Percentiles rank a stretch among this genome's conserved stretches.
phyloP scores from a whole-genome alignment of 179 eudicot genomes.

The Sideroxylon spinosum region DNA sequence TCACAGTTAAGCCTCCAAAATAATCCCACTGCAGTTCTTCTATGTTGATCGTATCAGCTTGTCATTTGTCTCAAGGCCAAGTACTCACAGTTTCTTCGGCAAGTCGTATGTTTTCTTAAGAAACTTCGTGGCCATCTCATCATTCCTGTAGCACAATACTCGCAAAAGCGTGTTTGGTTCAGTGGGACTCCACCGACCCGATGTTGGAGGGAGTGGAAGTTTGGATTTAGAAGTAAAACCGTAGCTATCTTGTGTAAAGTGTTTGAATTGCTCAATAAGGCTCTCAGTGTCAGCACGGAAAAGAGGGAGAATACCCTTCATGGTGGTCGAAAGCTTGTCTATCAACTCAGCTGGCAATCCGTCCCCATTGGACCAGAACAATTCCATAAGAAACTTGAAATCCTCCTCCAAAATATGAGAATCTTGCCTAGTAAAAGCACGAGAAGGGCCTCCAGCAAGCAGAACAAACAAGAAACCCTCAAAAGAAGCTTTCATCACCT shows the following conservation, averaged over 20 bases:
- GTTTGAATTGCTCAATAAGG: constrained; percentile 61
- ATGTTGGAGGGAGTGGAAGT: constrained; percentile 73
- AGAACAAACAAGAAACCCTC: constrained; percentile 79
- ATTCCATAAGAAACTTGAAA: constrained; percentile 55
- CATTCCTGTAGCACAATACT: constrained; percentile 74
- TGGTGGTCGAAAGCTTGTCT: constrained; percentile 44
- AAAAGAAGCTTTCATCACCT: constrained; percentile 83
- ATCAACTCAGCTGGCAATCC: constrained; percentile 80
- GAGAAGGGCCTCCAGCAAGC: constrained; percentile 93
- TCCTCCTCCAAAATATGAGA: constrained; percentile 59
- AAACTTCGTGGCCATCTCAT: constrained; percentile 72
- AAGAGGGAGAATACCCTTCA: constrained; percentile 54
- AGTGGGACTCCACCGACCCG: constrained; percentile 66
- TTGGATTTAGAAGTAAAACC: constrained; percentile 52
- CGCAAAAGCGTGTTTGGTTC: constrained; percentile 79
- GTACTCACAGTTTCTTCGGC: constrained; percentile 53
- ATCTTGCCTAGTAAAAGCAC: constrained; percentile 56
- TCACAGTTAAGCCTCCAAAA: background rate
- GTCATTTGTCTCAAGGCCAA: background rate
- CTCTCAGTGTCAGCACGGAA: constrained; percentile 41
- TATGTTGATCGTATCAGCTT: background rate
- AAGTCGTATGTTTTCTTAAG: constrained; percentile 69
- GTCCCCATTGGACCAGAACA: constrained; percentile 91
- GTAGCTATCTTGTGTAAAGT: constrained; percentile 22
- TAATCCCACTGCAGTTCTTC: background rate